These are phyloP conservation scores for Chenopodium berlandieri DNA, from an alignment of 148 eudicot genomes.

Conservation along the genomic window DNA sequence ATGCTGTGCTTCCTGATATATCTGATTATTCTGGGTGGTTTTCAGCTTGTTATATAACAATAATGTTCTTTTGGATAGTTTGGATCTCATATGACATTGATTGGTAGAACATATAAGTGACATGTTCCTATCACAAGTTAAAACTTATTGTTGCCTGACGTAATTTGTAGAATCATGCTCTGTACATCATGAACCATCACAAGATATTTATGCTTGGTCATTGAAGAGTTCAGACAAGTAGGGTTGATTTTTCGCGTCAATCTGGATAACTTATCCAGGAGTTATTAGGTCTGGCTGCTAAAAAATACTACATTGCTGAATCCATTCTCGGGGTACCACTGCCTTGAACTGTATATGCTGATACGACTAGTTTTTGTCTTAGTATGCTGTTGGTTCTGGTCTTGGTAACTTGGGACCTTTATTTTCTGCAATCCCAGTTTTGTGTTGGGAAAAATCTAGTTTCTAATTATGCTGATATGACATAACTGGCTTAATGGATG, in stretches of 20 bases:
- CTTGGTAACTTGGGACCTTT: background rate
- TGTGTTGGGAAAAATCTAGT: background rate
- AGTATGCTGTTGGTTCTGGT: background rate
- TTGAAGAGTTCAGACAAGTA: slow-evolving; percentile 21
- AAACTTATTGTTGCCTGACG: slow-evolving; percentile 21
- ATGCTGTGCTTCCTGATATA: background rate
- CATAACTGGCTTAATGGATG: too few relatives aligned
- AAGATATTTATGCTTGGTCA: slow-evolving; percentile 23
- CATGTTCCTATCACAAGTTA: slow-evolving; percentile 1
- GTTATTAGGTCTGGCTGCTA: slow-evolving; percentile 28
- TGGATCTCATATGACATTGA: background rate
- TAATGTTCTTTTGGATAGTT: slow-evolving; percentile 10
- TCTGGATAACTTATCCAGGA: slow-evolving; percentile 25
- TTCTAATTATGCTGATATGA: background rate
- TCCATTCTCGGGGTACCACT: slow-evolving; percentile 15
- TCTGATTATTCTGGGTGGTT: background rate
- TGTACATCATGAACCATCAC: slow-evolving; percentile 26
- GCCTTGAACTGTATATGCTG: slow-evolving; percentile 14
- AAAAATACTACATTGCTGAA: slow-evolving; percentile 18
- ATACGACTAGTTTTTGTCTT: slow-evolving; percentile 2
- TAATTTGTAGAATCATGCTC: slow-evolving; percentile 26
- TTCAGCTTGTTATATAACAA: background rate
- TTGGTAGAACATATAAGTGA: slow-evolving; percentile 5
- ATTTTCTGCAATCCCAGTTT: background rate
- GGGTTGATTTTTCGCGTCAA: slow-evolving; percentile 18